Evolutionary conservation across 257 asterid genomes (phyloP).

Genomic region (Solanum arcanum): DNA sequence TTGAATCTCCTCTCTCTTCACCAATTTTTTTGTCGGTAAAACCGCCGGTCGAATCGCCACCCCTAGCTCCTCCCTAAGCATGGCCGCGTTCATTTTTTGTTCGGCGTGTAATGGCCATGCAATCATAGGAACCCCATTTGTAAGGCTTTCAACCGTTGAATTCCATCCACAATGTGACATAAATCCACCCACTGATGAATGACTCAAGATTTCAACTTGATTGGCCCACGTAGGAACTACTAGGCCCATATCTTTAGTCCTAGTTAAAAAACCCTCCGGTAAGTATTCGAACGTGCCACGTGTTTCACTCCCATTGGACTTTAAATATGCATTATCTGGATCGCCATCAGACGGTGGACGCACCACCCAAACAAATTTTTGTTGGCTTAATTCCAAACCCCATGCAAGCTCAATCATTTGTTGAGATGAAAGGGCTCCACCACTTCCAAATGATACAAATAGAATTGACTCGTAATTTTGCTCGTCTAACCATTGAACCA

Average conservation of each 20-base stretch:
- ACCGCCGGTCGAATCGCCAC: neutral
- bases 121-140: neutral
- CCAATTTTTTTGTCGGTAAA: neutral
- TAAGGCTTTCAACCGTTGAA: neutral
- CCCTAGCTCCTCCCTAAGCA: neutral
- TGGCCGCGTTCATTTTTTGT: neutral
- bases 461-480: neutral
- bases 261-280: neutral
- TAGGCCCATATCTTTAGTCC: neutral
- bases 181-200: neutral
- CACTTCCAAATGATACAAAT: slow-evolving; percentile 1
- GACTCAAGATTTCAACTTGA: neutral
- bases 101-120: neutral
- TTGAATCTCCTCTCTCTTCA: neutral
- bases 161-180: neutral
- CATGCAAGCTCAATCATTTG: slow-evolving; percentile 2
- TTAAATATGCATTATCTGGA: neutral
- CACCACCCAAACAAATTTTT: neutral
- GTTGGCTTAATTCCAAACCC: neutral
- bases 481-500: neutral
- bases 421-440: neutral
- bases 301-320: neutral
- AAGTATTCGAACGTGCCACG: neutral
- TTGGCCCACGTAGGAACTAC: neutral
- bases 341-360: neutral